phyloP scores from a whole-genome alignment of 1,284 basidiomycete genomes.

The Boletus mariae region DNA sequence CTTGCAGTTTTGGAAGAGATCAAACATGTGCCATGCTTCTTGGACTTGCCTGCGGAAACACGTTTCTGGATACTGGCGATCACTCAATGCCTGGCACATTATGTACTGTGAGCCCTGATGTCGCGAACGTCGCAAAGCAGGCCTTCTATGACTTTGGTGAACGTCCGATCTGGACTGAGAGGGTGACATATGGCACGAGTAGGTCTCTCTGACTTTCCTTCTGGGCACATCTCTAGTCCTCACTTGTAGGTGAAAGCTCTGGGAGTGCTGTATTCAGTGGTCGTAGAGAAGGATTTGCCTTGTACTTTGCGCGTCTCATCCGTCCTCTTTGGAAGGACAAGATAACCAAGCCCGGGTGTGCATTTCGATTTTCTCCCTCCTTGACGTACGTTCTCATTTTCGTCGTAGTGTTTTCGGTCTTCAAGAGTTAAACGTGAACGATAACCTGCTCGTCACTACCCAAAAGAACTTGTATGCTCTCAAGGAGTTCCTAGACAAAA shows the following conservation, averaged over 20 bases:
- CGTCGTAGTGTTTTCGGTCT: constrained; percentile 40
- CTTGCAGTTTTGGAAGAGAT: constrained; percentile 74
- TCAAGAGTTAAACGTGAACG: constrained; percentile 58
- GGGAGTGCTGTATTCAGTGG: constrained; percentile 82
- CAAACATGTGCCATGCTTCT: constrained; percentile 93
- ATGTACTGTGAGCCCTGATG: constrained; percentile 53
- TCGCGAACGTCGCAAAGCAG: constrained; percentile 68
- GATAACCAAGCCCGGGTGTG: constrained; percentile 62
- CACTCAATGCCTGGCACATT: constrained; percentile 47
- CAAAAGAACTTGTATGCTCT: constrained; percentile 80
- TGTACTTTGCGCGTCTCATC: constrained; percentile 84
- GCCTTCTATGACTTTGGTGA: constrained; percentile 84
- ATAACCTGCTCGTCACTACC: constrained; percentile 59
- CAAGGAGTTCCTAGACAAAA: constrained; percentile 72
- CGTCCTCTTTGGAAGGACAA: constrained; percentile 86
- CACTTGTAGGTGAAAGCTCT: constrained; percentile 54
- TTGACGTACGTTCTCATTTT: not conserved
- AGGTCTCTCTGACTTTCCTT: constrained; percentile 28
- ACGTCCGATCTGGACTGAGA: constrained; percentile 73
- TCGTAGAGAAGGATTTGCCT: constrained; percentile 83
- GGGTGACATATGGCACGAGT: constrained; percentile 67
- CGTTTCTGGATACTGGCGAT: constrained; percentile 58
- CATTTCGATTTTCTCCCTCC: constrained; percentile 4
- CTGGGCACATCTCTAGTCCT: not conserved
- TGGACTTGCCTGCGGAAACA: constrained; percentile 72